Conservation (phyloP, 129 eudicot genomes). For the carrot (Daucus carota) region DH1_v3.0 NC_030387.2:37863501-37864000, state of each 20-base stretch:
- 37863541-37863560: neutral
- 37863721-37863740: slow-evolving; percentile 12
- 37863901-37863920: slow-evolving; percentile 9
- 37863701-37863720: slow-evolving; percentile 9
- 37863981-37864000: slow-evolving; percentile 4
- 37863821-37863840: slow-evolving; percentile 9
- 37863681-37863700: slow-evolving; percentile 5
- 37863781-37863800: slow-evolving; percentile 9
- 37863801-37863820: slow-evolving; percentile 15
- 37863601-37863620: slow-evolving; percentile 11
- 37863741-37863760: slow-evolving; percentile 10
- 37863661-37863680: slow-evolving; percentile 11
- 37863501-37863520: neutral
- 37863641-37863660: slow-evolving; percentile 2
- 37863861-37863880: neutral
- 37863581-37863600: neutral
- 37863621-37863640: slow-evolving; percentile 8
- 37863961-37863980: slow-evolving; percentile 10
- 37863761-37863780: slow-evolving; percentile 16
- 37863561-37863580: neutral
- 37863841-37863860: neutral
- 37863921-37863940: slow-evolving; percentile 8
- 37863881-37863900: slow-evolving; percentile 9
- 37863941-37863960: slow-evolving; percentile 11
- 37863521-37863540: neutral